Base-by-base conservation (phyloP, 768 basidiomycete species). In the Amanita polypyramis region DNA sequence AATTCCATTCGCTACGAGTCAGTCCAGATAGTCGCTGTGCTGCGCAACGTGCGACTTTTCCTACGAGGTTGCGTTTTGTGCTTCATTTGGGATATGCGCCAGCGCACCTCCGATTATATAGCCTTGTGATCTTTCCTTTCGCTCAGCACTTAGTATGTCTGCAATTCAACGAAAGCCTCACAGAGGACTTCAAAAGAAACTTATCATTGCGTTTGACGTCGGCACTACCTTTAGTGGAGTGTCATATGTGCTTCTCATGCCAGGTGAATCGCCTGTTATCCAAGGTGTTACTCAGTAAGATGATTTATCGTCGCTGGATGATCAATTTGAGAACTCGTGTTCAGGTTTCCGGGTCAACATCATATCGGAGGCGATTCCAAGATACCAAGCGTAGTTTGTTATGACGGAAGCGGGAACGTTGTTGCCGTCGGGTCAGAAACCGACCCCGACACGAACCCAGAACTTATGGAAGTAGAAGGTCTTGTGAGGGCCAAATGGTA, bases 171-270 rank as follows among this genome's bases (percentile, higher is more conserved):
- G 69, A 56, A 54, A 60, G 29, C 63, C 66, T 2, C 73, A 72
- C 60, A 57, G 53, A 23, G 76, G 75, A 14, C 15, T 61, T 11
- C 49, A 55, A 29, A 65, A 67, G 32, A 69, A 67, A 51, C 59
- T 77, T 5, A 69, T 76, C 4, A 51, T 77, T 19, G 73, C 72
- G 0, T 71, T 77, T 33, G 76, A 77, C 48, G 57, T 77, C n/a
- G n/a, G n/a, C n/a, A n/a, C n/a, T n/a, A n/a, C n/a, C n/a, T n/a
- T n/a, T n/a, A n/a, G n/a, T n/a, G n/a, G n/a, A n/a, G n/a, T n/a
- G n/a, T n/a, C n/a, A n/a, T n/a, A n/a, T n/a, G n/a, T n/a, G n/a
- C n/a, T 73, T 38, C 56, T 73, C 14, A 61, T 63, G 35, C 63
- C 64, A 6, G 63, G 62, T 0, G 43, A 59, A 48, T 47, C 56